These are phyloP conservation scores for Fonsecaea nubica DNA, from an alignment of 2,329 filamentous ascomycete genomes.

Conservation along the genomic window DNA sequence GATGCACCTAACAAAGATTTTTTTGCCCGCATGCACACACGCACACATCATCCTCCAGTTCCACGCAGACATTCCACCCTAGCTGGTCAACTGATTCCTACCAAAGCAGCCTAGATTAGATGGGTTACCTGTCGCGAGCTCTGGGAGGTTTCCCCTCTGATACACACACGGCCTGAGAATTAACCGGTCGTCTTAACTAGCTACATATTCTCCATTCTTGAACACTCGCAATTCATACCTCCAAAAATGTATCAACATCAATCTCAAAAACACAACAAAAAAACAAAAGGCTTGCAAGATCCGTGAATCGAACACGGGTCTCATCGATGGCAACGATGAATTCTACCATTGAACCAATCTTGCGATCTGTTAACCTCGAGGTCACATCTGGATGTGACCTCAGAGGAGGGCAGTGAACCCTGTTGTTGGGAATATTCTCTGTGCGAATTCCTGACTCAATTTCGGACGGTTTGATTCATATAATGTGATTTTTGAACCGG, in stretches of 20 bases:
- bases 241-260: not conserved
- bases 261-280: not conserved
- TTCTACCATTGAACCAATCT: slow-evolving; percentile 54
- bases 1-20: not conserved
- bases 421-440: slow-evolving; percentile 3
- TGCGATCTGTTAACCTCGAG: not conserved
- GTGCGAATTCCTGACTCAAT: slow-evolving; percentile 16
- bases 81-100: not conserved
- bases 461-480: not conserved
- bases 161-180: not conserved
- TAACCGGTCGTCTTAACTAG: not conserved
- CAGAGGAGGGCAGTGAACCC: not conserved
- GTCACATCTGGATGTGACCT: not conserved
- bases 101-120: not conserved
- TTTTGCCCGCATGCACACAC: not conserved
- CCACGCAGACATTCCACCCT: not conserved
- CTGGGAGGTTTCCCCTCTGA: too few species aligned
- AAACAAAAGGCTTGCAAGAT: slow-evolving; percentile 44
- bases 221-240: too few species aligned
- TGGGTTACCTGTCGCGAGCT: not conserved
- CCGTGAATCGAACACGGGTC: slow-evolving; percentile 58
- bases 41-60: not conserved
- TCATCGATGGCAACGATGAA: slow-evolving; percentile 62
- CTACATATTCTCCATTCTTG: too few species aligned
- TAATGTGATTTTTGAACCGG: not conserved